Percentiles rank a stretch among this genome's conserved stretches.
Evolutionary conservation across 495 filamentous ascomycete genomes (phyloP).

Genomic region (Tricharina praecox): DNA sequence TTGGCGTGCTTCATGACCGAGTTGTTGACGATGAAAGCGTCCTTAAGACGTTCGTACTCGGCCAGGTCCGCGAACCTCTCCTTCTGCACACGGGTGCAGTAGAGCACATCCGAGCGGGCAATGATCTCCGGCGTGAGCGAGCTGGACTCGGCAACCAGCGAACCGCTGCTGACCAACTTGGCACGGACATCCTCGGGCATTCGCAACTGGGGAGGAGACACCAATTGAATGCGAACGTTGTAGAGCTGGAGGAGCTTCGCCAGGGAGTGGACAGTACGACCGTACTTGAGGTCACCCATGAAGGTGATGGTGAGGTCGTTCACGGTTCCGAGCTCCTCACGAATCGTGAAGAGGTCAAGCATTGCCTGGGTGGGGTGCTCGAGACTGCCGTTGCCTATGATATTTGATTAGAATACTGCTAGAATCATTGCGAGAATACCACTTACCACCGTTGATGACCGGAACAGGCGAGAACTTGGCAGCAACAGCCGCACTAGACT

Average conservation of each 20-base stretch:
- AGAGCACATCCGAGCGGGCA: constrained; percentile 69
- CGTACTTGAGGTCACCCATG: constrained; percentile 78
- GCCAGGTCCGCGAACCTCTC: constrained; percentile 68
- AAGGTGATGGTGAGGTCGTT: constrained; percentile 91
- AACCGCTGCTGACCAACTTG: constrained; percentile 50
- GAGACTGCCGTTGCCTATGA: constrained; percentile 55
- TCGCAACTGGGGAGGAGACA: constrained; percentile 60
- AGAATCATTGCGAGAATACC: no score
- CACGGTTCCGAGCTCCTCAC: constrained; percentile 89
- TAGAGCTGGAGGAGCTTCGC: constrained; percentile 88
- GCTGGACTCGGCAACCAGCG: constrained; percentile 55
- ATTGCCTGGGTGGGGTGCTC: constrained; percentile 97
- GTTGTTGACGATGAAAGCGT: constrained; percentile 75
- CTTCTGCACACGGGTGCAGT: constrained; percentile 92
- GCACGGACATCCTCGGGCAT: constrained; percentile 59
- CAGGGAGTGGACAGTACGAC: constrained; percentile 84
- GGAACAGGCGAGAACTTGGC: constrained; percentile 75
- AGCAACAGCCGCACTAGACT: constrained; percentile 58
- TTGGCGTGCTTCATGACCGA: constrained; percentile 81
- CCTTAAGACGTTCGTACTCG: constrained; percentile 73
- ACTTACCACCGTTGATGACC: constrained; percentile 73
- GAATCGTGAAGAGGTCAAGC: constrained; percentile 96
- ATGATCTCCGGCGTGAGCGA: constrained; percentile 73
- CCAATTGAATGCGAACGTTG: constrained; percentile 81
- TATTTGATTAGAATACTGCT: no score